phyloP scores from a whole-genome alignment of 2,329 filamentous ascomycete genomes.

The Rachicladosporium sp. region DNA sequence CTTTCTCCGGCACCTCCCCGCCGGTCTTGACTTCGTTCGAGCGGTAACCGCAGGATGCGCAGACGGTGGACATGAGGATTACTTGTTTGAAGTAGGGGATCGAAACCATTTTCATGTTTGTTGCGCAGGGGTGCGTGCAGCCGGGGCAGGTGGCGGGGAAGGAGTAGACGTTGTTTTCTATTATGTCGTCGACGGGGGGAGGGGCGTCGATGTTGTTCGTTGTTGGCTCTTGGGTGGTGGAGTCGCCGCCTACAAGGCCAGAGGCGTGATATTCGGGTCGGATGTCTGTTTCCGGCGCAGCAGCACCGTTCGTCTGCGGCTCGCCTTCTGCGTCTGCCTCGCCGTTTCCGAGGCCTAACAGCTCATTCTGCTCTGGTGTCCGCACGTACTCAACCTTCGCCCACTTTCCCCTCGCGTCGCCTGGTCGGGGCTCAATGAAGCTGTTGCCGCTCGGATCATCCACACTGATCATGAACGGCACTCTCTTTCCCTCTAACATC shows the following conservation, averaged over 20 bases:
- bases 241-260: slow-evolving; percentile 26
- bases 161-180: slow-evolving; percentile 83
- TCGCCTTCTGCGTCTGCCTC: slow-evolving; percentile 22
- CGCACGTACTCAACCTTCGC: slow-evolving; percentile 72
- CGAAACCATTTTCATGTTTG: slow-evolving; percentile 98
- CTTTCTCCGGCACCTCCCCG: slow-evolving; percentile 76
- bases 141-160: slow-evolving; percentile 88
- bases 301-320: slow-evolving; percentile 20
- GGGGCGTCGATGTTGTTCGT: slow-evolving; percentile 29
- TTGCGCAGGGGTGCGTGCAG: slow-evolving; percentile 72
- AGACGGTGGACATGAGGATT: slow-evolving; percentile 87
- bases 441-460: slow-evolving; percentile 94
- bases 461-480: slow-evolving; percentile 78
- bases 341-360: slow-evolving; percentile 57
- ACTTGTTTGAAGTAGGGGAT: slow-evolving; percentile 98
- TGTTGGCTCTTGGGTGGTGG: slow-evolving; percentile 5
- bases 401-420: slow-evolving; percentile 74
- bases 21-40: slow-evolving; percentile 98
- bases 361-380: slow-evolving; percentile 73
- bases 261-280: slow-evolving; percentile 40
- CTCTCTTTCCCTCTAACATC: slow-evolving; percentile 65
- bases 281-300: slow-evolving; percentile 44
- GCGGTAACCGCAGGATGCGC: slow-evolving; percentile 77
- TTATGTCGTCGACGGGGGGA: slow-evolving; percentile 53
- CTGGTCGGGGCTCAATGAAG: slow-evolving; percentile 78